Evolutionary conservation across 2,329 filamentous ascomycete genomes (phyloP), one percentile per base, ranked within the genome.

Genomic region (Aureobasidium uvarum): DNA sequence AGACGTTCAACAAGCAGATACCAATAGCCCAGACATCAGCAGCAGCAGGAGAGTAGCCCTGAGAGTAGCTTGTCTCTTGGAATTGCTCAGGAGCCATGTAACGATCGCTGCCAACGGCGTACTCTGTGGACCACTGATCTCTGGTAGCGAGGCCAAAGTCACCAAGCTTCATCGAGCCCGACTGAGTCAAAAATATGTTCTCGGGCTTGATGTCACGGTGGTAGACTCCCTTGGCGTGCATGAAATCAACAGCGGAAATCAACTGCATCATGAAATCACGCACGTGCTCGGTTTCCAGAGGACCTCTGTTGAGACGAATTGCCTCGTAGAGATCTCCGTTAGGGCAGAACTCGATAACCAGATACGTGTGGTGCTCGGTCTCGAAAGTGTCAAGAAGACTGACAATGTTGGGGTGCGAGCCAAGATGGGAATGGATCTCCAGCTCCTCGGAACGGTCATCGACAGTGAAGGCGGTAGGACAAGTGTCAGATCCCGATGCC

Each of bases 71-170:
- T 70, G 88, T 86, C 62, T 93, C 92, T 76, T 98, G 94, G 73
- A 95, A 98, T 78, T 99, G 95, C 79, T 99, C 95, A 5, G 95
- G 95, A 65, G 95, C 93, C 95, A 99, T 99, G 81, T 99, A 99
- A 65, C 95, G 92, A 76, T 99, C 95, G 76, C 95, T 98, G 70
- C 95, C 95, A 54, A 99, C 95, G 68, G 91, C 95, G 69, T 89
- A 89, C 81, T 99, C 95, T 72, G 90, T 90, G 28, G 91, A 96
- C 92, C 92, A 96, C 71, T 87, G 83, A 68, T 96, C 92, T 7
- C 87, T 90, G 13, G 94, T 97, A 60, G 93, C 93, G 68, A 99
- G 83, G 64, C 95, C 95, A 76, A 98, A 96, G 78, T 99, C 95
- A 73, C 95, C 95, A 41, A 99, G 87, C 81, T 99, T 99, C 90